phyloP scores from a whole-genome alignment of 352 stramenopile genomes.

The Blastocystis sp. region DNA sequence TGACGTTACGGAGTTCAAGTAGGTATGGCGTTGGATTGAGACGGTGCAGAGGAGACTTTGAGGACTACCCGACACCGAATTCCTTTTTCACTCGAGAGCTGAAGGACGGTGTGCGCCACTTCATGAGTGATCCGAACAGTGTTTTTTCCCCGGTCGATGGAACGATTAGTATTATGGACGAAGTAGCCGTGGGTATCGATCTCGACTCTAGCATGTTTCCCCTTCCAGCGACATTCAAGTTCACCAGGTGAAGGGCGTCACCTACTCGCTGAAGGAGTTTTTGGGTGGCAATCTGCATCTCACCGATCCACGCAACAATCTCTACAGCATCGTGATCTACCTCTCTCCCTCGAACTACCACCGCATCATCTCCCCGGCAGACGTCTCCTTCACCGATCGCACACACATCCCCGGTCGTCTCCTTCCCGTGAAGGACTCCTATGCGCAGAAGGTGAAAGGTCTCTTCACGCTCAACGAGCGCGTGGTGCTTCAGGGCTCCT shows the following conservation, averaged over 20 bases:
- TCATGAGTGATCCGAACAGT: neutral
- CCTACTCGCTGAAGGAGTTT: conserved; percentile 36
- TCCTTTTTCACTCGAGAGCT: conserved; percentile 47
- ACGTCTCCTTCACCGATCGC: neutral
- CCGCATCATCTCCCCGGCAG: neutral
- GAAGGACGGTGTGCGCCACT: neutral
- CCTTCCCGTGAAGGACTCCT: conserved; percentile 42
- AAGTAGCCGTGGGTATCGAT: neutral
- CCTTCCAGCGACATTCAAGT: neutral
- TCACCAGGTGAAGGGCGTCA: conserved; percentile 47
- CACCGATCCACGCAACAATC: neutral
- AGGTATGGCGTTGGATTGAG: neutral
- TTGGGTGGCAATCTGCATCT: neutral
- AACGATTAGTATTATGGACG: conserved; percentile 1
- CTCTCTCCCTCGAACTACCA: conserved; percentile 55
- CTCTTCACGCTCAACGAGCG: conserved; percentile 54
- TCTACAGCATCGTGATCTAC: conserved; percentile 47
- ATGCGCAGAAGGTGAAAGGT: conserved; percentile 21
- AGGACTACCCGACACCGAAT: conserved; percentile 53
- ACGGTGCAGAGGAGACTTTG: conserved; percentile 19
- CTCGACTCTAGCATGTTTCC: neutral
- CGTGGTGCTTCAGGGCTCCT: neutral
- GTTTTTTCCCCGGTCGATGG: conserved; percentile 52
- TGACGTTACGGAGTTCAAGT: conserved; percentile 44
- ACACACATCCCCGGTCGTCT: conserved; percentile 22